These are phyloP conservation scores for Talaromyces sp. DNA, from an alignment of 2,329 filamentous ascomycete genomes.

Conservation along the genomic window DNA sequence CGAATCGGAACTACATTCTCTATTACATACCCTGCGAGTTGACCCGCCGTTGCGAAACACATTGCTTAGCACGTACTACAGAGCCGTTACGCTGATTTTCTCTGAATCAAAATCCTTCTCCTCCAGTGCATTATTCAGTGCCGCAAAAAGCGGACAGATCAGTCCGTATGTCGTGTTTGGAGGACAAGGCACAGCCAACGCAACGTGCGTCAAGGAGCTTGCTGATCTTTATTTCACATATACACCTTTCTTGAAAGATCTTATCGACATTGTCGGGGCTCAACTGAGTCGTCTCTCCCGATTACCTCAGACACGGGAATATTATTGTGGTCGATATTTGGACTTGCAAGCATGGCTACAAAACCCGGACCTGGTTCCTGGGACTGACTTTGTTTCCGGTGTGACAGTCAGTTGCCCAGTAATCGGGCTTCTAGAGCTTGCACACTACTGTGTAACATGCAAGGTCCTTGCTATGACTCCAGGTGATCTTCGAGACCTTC, in stretches of 20 bases:
- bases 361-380: constrained; percentile 82
- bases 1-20: not conserved
- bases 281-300: not conserved
- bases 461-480: constrained; percentile 85
- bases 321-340: constrained; percentile 2
- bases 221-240: not conserved
- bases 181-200: not conserved
- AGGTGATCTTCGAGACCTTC: constrained; percentile 61
- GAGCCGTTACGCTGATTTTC: not conserved
- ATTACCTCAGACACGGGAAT: not conserved
- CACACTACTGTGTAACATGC: constrained; percentile 91
- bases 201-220: not conserved
- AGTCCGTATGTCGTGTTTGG: not conserved
- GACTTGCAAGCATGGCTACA: constrained; percentile 92
- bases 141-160: not conserved
- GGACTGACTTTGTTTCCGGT: constrained; percentile 88
- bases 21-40: not conserved
- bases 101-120: not conserved
- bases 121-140: not conserved
- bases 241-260: not conserved
- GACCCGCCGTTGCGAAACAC: not conserved
- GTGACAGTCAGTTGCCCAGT: constrained; percentile 92
- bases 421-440: constrained; percentile 91
- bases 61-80: not conserved
- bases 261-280: not conserved